Conservation (phyloP, 169 alveolate genomes). For the Eimeria nieschulzi region DNA sequence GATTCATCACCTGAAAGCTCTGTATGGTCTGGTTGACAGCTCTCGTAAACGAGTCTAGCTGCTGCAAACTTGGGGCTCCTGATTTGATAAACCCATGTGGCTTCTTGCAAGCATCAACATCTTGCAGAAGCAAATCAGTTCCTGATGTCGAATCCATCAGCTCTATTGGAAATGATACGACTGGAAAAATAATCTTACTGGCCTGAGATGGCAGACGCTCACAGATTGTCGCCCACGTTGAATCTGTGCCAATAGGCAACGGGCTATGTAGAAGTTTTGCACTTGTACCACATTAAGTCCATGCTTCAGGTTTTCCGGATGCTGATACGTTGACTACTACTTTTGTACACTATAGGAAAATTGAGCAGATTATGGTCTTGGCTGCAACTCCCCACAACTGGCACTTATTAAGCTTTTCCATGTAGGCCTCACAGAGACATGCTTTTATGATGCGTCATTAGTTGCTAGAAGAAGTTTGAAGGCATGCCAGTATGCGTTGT, state of each 20-base stretch:
- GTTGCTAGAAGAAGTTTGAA: neutral
- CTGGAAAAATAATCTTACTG: neutral
- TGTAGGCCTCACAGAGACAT: neutral
- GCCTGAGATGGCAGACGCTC: neutral
- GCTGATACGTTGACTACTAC: neutral
- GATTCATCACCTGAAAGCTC: neutral
- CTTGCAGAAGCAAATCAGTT: neutral
- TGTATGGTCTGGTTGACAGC: constrained; percentile 47
- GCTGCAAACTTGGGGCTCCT: neutral
- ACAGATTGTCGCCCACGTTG: neutral
- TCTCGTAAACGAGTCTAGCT: constrained; percentile 23
- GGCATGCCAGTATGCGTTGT: neutral
- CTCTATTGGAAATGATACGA: neutral
- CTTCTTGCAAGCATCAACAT: neutral
- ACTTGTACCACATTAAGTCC: neutral
- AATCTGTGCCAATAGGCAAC: too few species aligned
- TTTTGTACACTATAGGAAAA: neutral
- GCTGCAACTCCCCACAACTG: too few species aligned
- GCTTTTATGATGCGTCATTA: neutral
- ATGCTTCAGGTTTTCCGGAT: neutral
- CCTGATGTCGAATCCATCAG: neutral
- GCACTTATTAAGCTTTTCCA: neutral
- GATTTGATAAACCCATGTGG: neutral
- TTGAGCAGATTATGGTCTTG: too few species aligned
- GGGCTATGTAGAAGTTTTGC: neutral